Evolutionary conservation across 129 eudicot species (phyloP).

Genomic region (Arctium lappa): DNA sequence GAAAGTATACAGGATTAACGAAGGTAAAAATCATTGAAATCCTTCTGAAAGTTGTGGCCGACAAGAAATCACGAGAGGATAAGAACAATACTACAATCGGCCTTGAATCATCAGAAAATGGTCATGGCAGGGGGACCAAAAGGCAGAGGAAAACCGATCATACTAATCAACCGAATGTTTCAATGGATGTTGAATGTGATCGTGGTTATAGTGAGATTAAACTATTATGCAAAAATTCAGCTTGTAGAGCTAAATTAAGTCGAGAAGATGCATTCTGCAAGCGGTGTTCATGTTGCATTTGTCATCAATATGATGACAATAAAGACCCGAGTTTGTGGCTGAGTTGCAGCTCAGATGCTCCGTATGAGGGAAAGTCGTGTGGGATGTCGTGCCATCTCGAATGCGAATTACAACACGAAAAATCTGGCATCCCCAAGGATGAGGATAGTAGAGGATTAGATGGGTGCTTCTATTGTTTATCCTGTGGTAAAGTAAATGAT

Average conservation of each 20-base stretch:
- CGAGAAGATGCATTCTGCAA: slow-evolving; percentile 61
- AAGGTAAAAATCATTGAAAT: slow-evolving; percentile 62
- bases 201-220: slow-evolving; percentile 1
- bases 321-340: slow-evolving; percentile 92
- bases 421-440: slow-evolving; percentile 50
- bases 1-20: slow-evolving; percentile 69
- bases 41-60: slow-evolving; percentile 61
- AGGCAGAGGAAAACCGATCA: slow-evolving; percentile 50
- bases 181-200: slow-evolving; percentile 23
- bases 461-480: slow-evolving; percentile 66
- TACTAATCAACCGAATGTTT: slow-evolving; percentile 20
- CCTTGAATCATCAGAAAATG: slow-evolving; percentile 13
- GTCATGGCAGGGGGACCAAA: slow-evolving; percentile 43
- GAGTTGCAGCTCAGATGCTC: slow-evolving; percentile 65
- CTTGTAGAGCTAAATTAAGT: slow-evolving; percentile 68
- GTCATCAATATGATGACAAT: slow-evolving; percentile 69
- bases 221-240: slow-evolving; percentile 66
- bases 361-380: slow-evolving; percentile 56
- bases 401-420: slow-evolving; percentile 60
- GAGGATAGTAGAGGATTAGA: slow-evolving; percentile 41
- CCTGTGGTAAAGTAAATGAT: slow-evolving; percentile 84
- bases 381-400: slow-evolving; percentile 85
- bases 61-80: slow-evolving; percentile 37
- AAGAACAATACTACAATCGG: neutral
- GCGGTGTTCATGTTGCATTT: slow-evolving; percentile 87